These are phyloP conservation scores for Hibiscus trionum DNA, from an alignment of 345 rosid species.

Conservation along the genomic window DNA sequence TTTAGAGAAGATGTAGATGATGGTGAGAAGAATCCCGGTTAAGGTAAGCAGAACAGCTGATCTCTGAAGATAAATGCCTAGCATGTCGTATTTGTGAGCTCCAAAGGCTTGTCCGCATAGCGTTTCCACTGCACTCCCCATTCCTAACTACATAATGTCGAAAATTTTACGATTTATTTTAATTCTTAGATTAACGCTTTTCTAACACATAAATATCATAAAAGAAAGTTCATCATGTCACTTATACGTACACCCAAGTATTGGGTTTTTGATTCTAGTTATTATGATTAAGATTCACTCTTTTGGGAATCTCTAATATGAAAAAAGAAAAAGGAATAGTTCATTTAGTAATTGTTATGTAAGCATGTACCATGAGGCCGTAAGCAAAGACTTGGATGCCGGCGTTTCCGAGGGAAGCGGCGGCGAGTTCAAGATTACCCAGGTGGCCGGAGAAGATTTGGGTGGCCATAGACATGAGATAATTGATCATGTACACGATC, in stretches of 20 bases:
- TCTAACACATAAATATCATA: background rate
- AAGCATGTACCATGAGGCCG: constrained; percentile 36
- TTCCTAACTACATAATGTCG: constrained; percentile 20
- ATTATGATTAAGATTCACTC: background rate
- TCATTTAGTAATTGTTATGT: background rate
- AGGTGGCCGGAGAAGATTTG: constrained; percentile 50
- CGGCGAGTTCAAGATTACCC: constrained; percentile 48
- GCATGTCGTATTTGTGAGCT: constrained; percentile 34
- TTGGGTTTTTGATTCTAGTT: background rate
- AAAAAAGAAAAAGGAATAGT: background rate
- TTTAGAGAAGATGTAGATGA: constrained; percentile 36
- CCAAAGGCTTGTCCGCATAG: constrained; percentile 65
- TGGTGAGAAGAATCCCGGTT: constrained; percentile 30
- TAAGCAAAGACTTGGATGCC: constrained; percentile 46
- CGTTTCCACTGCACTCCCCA: constrained; percentile 66
- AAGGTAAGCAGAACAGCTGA: constrained; percentile 39
- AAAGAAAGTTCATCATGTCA: background rate
- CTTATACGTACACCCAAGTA: background rate
- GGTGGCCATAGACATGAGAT: constrained; percentile 46
- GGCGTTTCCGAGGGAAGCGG: constrained; percentile 51
- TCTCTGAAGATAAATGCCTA: constrained; percentile 56
- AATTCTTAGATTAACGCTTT: no score
- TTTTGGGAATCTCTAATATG: background rate
- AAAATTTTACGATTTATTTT: no score
- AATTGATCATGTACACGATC: constrained; percentile 38